These are phyloP conservation scores for Catenaria anguillulae DNA, from an alignment of 371 early-diverging fungal genomes.

Conservation along the genomic window DNA sequence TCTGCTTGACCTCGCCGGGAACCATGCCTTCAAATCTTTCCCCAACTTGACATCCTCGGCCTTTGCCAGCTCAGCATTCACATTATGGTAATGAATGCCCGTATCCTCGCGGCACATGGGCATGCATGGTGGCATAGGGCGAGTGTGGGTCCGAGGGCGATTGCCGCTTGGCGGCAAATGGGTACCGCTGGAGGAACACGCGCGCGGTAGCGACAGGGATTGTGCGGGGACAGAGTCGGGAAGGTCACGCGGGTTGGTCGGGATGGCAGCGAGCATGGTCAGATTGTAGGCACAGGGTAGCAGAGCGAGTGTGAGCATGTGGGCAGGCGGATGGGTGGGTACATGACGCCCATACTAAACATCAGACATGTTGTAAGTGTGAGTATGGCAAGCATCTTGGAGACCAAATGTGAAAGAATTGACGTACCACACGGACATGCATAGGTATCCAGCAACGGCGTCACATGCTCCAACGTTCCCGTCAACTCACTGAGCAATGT, in stretches of 20 bases:
- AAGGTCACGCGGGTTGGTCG: neutral
- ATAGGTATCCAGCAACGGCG: conserved; percentile 5
- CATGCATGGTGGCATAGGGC: neutral
- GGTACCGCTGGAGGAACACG: neutral
- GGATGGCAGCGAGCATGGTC: neutral
- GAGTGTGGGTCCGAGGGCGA: too few species aligned
- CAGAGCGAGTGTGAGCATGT: neutral
- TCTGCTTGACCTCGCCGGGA: neutral
- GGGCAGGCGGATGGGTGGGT: neutral
- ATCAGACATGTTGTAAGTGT: too few species aligned
- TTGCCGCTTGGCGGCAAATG: neutral
- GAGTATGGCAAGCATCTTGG: too few species aligned
- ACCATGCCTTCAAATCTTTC: neutral
- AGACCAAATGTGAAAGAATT: too few species aligned
- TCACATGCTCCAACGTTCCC: neutral
- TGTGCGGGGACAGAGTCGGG: neutral
- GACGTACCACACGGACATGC: conserved; percentile 6
- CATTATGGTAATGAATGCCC: neutral
- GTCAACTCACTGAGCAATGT: neutral
- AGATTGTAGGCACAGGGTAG: conserved; percentile 1
- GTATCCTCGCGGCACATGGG: neutral
- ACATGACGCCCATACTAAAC: neutral
- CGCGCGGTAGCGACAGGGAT: neutral
- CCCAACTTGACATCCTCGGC: neutral
- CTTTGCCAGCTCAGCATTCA: neutral